phyloP scores from a whole-genome alignment of 2,329 filamentous ascomycete genomes.

The Pestalotiopsis sp. region DNA sequence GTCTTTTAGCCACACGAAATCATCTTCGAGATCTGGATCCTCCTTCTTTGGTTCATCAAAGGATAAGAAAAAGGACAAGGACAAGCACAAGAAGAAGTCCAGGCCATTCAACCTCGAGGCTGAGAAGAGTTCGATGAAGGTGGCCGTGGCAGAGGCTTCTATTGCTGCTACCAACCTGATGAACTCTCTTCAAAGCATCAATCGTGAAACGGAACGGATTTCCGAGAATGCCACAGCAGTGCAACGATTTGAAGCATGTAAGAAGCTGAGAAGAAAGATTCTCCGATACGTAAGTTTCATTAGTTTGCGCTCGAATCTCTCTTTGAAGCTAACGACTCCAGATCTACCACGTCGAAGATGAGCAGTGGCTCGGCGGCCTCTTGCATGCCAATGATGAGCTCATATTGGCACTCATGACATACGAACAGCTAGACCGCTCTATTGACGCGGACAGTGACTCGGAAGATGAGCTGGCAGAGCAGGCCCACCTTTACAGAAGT shows the following conservation, averaged over 20 bases:
- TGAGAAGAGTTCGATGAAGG: slow-evolving; percentile 86
- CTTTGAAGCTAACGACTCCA: slow-evolving; percentile 33
- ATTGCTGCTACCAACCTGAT: slow-evolving; percentile 89
- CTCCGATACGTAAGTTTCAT: slow-evolving; percentile 70
- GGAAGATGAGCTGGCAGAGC: slow-evolving; percentile 69
- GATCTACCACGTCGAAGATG: slow-evolving; percentile 89
- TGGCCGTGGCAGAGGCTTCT: slow-evolving; percentile 85
- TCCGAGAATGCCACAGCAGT: slow-evolving; percentile 80
- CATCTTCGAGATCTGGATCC: slow-evolving; percentile 37
- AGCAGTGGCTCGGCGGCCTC: slow-evolving; percentile 88
- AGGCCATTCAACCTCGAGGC: slow-evolving; percentile 81
- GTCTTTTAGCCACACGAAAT: slow-evolving; percentile 42
- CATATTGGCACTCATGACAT: slow-evolving; percentile 91
- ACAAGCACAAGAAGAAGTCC: slow-evolving; percentile 60
- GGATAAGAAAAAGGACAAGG: slow-evolving; percentile 52
- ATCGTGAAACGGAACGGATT: slow-evolving; percentile 84
- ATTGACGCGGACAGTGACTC: slow-evolving; percentile 77
- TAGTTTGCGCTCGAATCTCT: neutral
- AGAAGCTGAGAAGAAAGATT: slow-evolving; percentile 80
- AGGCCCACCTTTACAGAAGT: slow-evolving; percentile 68
- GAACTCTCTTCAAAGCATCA: slow-evolving; percentile 87
- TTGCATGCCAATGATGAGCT: slow-evolving; percentile 95
- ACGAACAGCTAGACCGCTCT: slow-evolving; percentile 88
- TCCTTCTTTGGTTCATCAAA: slow-evolving; percentile 47
- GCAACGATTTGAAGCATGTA: slow-evolving; percentile 83